These are phyloP conservation scores for Eutypella sp. DNA, from an alignment of 2,329 filamentous ascomycete species.

Conservation along the genomic window DNA sequence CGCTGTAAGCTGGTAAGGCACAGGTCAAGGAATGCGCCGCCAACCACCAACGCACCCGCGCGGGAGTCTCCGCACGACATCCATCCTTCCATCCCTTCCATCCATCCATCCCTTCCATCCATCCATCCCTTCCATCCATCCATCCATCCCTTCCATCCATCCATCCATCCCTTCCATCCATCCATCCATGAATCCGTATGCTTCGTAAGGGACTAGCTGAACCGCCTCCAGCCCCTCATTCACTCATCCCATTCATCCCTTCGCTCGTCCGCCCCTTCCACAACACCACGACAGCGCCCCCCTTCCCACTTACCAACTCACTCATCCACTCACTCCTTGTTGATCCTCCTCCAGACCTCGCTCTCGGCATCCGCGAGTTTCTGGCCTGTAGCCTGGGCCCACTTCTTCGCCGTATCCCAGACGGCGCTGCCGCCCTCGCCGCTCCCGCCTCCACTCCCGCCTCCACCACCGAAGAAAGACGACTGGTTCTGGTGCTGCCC, in stretches of 20 bases:
- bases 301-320: background rate
- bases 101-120: background rate
- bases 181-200: too few species aligned
- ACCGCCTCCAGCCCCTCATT: too few species aligned
- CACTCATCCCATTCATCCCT: too few species aligned
- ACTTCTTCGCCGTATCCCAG: constrained; percentile 54
- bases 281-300: too few species aligned
- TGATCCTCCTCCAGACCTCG: constrained; percentile 60
- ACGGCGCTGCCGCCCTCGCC: constrained; percentile 30
- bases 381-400: constrained; percentile 51
- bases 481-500: background rate
- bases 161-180: too few species aligned
- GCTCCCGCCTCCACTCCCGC: background rate
- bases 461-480: constrained; percentile 5
- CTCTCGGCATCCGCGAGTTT: constrained; percentile 54
- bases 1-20: background rate
- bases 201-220: too few species aligned
- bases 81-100: background rate
- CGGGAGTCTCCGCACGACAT: background rate
- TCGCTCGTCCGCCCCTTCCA: too few species aligned
- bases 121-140: too few species aligned
- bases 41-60: background rate
- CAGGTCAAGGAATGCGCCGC: background rate
- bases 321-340: constrained; percentile 41
- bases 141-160: too few species aligned